Evolutionary conservation across 371 early-diverging fungal species (phyloP).

Genomic region (Rhizopus stolonifer): DNA sequence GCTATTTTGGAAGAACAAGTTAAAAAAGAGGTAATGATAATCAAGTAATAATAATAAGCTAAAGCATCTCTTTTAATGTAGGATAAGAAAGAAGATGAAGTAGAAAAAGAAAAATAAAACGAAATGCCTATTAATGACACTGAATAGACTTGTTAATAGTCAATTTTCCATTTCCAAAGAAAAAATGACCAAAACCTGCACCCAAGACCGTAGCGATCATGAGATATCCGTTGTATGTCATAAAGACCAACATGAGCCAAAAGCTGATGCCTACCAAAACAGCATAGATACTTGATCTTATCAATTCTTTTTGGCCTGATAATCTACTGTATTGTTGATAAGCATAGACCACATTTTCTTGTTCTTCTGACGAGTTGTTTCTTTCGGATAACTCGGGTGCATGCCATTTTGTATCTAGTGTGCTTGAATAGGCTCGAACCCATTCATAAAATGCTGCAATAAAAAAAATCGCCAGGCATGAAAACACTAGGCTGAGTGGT

Average conservation of each 20-base stretch:
- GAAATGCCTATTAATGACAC: conserved; percentile 35
- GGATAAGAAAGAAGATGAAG: neutral
- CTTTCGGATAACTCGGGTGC: conserved; percentile 17
- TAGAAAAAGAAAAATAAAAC: conserved; percentile 5
- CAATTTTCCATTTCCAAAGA: conserved; percentile 48
- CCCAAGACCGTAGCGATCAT: conserved; percentile 71
- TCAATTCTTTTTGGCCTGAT: conserved; percentile 42
- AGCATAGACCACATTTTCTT: conserved; percentile 14
- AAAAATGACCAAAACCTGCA: conserved; percentile 71
- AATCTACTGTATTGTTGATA: conserved; percentile 17
- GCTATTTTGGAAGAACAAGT: neutral
- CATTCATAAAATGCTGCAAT: conserved; percentile 67
- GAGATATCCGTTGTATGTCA: conserved; percentile 84
- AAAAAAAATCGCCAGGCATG: conserved; percentile 57
- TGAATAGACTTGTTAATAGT: conserved; percentile 35
- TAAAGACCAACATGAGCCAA: conserved; percentile 77
- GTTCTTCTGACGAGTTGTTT: conserved; percentile 12
- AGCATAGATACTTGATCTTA: conserved; percentile 59
- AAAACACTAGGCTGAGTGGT: conserved; percentile 44
- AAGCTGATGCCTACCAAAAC: conserved; percentile 63
- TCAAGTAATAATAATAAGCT: too few species aligned
- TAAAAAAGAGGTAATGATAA: neutral
- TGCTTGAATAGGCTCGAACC: conserved; percentile 49
- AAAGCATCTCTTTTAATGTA: neutral
- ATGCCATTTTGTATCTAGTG: conserved; percentile 47